Evolutionary conservation across 2,329 filamentous ascomycete species (phyloP), one percentile per base, ranked within the genome.

Genomic region (Trichoderma lentiforme): DNA sequence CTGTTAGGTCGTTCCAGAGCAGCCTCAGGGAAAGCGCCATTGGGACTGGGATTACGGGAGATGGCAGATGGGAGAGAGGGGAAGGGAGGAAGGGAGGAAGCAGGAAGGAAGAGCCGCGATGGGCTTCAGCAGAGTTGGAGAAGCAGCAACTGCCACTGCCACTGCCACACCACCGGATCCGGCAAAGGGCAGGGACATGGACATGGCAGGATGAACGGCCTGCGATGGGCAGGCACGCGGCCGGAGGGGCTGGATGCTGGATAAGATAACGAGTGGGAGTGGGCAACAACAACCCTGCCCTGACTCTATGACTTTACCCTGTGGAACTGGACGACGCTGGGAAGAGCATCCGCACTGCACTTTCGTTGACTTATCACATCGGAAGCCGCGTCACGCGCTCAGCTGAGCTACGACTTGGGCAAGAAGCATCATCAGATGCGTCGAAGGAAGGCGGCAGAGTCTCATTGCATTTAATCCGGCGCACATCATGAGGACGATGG

Each of bases 361-460:
- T 36, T 51, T 34, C 66, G 30, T 70, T 70, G 66, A 62, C 57
- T 70, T n/a, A 51, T 62, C 66, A 70, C 66, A 70, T 70, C 36
- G 15, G 39, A 30, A 24, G 39, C 56, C 32, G 57, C 57, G 57
- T 70, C 66, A 70, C 66, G 66, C 66, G 66, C 66, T 51, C 57
- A 51, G 66, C 51, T 67, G 63, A 30, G 56, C 28, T 51, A 58
- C 39, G n/a, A 70, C 66, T 30, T 24, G 39, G 28, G 21, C 28
- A 60, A 24, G 65, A 58, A 43, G 65, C 53, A 28, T 68, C 56
- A 39, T 47, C 65, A 68, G 65, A 68, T 43, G 26, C 66, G 15
- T 24, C 15, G 8, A 24, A 70, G 39, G 30, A 43, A 47, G 65
- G 26, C 15, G 47, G 57, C 24, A 61, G 66, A 69, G 66, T 69